These are phyloP conservation scores for Colletotrichum tanaceti DNA, from an alignment of 2,329 filamentous ascomycete genomes.

Conservation along the genomic window DNA sequence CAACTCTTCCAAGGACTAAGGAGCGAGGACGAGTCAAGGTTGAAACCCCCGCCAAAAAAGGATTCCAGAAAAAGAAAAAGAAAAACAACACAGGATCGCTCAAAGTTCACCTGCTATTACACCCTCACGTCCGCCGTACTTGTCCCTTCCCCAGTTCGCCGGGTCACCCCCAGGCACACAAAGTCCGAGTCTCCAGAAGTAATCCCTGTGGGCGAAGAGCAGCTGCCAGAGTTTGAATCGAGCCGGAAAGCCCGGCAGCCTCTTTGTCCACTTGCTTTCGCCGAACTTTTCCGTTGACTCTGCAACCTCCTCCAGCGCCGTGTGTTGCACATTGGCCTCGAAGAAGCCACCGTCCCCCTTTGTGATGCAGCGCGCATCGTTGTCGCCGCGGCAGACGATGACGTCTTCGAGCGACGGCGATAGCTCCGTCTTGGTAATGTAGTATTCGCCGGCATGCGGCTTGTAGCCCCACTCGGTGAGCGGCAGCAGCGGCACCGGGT, in stretches of 20 bases:
- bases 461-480: slow-evolving; percentile 88
- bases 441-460: slow-evolving; percentile 89
- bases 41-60: not conserved
- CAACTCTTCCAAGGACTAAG: no score
- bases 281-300: not conserved
- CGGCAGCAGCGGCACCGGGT: slow-evolving; percentile 90
- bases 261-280: slow-evolving; percentile 55
- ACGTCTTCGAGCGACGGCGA: slow-evolving; percentile 77
- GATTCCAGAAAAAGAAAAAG: no score
- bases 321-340: slow-evolving; percentile 41
- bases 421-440: slow-evolving; percentile 78
- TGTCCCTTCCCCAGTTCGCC: slow-evolving; percentile 70
- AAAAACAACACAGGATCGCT: not conserved
- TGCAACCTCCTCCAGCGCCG: slow-evolving; percentile 40
- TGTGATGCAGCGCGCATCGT: slow-evolving; percentile 78
- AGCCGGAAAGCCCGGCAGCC: slow-evolving; percentile 63
- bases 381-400: slow-evolving; percentile 75
- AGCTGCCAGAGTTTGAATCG: slow-evolving; percentile 87
- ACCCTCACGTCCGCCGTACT: slow-evolving; percentile 44
- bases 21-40: not conserved
- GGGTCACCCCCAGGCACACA: slow-evolving; percentile 86
- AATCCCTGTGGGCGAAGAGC: slow-evolving; percentile 93
- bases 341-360: slow-evolving; percentile 60
- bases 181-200: slow-evolving; percentile 92
- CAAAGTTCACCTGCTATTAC: slow-evolving; percentile 36